phyloP scores from a whole-genome alignment of 2,329 filamentous ascomycete species.

The Fusarium sp. region DNA sequence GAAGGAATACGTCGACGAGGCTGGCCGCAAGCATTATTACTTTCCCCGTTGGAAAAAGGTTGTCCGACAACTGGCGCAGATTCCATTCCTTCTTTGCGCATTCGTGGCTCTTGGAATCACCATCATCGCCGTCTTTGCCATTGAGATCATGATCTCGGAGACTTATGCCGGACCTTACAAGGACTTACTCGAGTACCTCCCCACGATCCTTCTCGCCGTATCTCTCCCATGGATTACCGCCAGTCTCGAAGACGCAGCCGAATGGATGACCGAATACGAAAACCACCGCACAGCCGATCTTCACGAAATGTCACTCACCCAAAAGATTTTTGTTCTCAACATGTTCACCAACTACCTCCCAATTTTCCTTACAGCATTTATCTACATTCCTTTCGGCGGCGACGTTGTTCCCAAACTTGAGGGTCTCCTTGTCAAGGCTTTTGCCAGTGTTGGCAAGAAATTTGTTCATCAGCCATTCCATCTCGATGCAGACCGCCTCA shows the following conservation, averaged over 20 bases:
- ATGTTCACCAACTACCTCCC: slow-evolving; percentile 85
- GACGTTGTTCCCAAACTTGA: slow-evolving; percentile 75
- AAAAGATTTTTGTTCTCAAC: slow-evolving; percentile 81
- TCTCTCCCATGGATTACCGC: slow-evolving; percentile 73
- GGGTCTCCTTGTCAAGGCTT: slow-evolving; percentile 64
- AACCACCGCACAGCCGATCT: slow-evolving; percentile 79
- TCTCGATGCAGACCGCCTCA: slow-evolving; percentile 73
- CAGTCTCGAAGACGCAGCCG: slow-evolving; percentile 71
- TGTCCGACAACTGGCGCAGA: slow-evolving; percentile 72
- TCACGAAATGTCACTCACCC: slow-evolving; percentile 75
- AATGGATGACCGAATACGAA: slow-evolving; percentile 73
- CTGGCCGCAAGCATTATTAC: slow-evolving; percentile 69
- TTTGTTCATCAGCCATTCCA: slow-evolving; percentile 66
- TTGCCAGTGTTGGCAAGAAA: slow-evolving; percentile 57
- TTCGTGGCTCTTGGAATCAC: slow-evolving; percentile 70
- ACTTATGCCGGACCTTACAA: slow-evolving; percentile 78
- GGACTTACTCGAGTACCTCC: slow-evolving; percentile 74
- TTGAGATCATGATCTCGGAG: slow-evolving; percentile 81
- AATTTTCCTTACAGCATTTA: slow-evolving; percentile 79
- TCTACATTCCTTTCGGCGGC: slow-evolving; percentile 80
- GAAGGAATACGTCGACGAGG: slow-evolving; percentile 69
- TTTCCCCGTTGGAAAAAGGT: slow-evolving; percentile 75
- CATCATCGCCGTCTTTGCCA: slow-evolving; percentile 76
- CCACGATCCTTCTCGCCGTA: slow-evolving; percentile 76
- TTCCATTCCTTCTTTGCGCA: slow-evolving; percentile 74